phyloP scores from a whole-genome alignment of 1,139 yeast genomes.

The Taphrina wiesneri region DNA sequence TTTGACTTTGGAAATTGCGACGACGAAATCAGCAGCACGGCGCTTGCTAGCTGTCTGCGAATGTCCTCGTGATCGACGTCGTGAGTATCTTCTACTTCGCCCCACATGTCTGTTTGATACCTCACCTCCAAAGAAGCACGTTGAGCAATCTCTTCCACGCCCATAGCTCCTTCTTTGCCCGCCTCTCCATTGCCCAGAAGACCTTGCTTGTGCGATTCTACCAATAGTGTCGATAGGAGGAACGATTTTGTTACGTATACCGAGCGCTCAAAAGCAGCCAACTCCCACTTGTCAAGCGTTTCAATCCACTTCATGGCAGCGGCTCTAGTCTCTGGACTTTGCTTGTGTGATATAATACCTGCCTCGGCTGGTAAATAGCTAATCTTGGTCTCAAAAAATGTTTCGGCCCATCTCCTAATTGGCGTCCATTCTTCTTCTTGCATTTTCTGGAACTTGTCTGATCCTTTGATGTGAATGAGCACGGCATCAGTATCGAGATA shows the following conservation, averaged over 20 bases:
- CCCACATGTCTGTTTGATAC: slow-evolving; percentile 88
- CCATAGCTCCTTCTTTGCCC: slow-evolving; percentile 38
- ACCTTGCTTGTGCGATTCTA: slow-evolving; percentile 35
- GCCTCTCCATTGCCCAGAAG: not conserved
- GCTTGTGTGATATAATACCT: slow-evolving; percentile 79
- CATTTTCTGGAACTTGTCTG: slow-evolving; percentile 71
- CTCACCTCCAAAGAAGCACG: slow-evolving; percentile 80
- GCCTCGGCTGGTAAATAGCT: slow-evolving; percentile 71
- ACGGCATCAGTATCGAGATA: slow-evolving; percentile 93
- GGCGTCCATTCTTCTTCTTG: slow-evolving; percentile 80
- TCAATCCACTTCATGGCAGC: slow-evolving; percentile 69
- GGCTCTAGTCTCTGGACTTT: slow-evolving; percentile 58
- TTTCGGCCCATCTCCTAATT: slow-evolving; percentile 65
- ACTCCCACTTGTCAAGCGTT: slow-evolving; percentile 66
- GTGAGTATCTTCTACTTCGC: slow-evolving; percentile 97
- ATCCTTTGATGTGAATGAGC: slow-evolving; percentile 79
- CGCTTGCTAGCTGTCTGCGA: slow-evolving; percentile 75
- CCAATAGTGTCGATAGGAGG: slow-evolving; percentile 58
- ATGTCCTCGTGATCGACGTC: slow-evolving; percentile 92
- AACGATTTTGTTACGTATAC: slow-evolving; percentile 83
- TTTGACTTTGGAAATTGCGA: slow-evolving; percentile 1
- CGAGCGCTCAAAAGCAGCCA: slow-evolving; percentile 86
- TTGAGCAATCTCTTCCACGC: slow-evolving; percentile 72
- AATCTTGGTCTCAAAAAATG: slow-evolving; percentile 58
- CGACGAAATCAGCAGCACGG: slow-evolving; percentile 25